Conservation (phyloP, 768 basidiomycete genomes). For the Aureoboletus auriporus region DNA sequence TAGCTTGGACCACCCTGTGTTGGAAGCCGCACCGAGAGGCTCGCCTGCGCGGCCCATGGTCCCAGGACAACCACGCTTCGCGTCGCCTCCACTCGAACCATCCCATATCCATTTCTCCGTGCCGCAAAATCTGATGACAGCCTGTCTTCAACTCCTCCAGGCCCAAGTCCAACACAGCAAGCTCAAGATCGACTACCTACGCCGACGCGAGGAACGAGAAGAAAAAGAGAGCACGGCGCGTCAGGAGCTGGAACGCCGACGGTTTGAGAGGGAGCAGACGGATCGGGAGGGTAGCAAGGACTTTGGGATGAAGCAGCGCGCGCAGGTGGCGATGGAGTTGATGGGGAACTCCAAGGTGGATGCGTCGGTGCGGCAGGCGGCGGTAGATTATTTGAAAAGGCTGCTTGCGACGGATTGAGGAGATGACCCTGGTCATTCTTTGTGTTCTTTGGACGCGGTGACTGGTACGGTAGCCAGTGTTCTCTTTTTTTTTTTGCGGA, state of each 20-base stretch:
- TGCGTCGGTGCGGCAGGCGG: constrained; percentile 58
- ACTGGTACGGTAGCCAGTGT: constrained; percentile 8
- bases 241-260: constrained; percentile 49
- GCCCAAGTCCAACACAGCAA: constrained; percentile 67
- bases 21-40: constrained; percentile 19
- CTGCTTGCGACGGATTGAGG: constrained; percentile 42
- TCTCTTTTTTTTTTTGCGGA: background rate
- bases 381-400: constrained; percentile 69
- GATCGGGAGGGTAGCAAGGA: constrained; percentile 54
- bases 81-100: constrained; percentile 33
- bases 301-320: constrained; percentile 55
- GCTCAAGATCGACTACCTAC: constrained; percentile 65
- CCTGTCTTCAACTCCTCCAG: constrained; percentile 58
- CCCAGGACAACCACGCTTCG: constrained; percentile 1
- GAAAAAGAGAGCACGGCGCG: constrained; percentile 51
- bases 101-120: constrained; percentile 46
- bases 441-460: background rate
- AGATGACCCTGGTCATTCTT: no score
- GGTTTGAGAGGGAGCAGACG: constrained; percentile 52
- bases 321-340: constrained; percentile 63
- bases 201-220: constrained; percentile 66
- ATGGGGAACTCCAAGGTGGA: constrained; percentile 57
- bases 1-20: constrained; percentile 12
- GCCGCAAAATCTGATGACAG: constrained; percentile 53
- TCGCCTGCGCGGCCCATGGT: constrained; percentile 14